These are phyloP conservation scores for Ustulina deusta DNA, from an alignment of 2,329 filamentous ascomycete genomes.

Conservation along the genomic window DNA sequence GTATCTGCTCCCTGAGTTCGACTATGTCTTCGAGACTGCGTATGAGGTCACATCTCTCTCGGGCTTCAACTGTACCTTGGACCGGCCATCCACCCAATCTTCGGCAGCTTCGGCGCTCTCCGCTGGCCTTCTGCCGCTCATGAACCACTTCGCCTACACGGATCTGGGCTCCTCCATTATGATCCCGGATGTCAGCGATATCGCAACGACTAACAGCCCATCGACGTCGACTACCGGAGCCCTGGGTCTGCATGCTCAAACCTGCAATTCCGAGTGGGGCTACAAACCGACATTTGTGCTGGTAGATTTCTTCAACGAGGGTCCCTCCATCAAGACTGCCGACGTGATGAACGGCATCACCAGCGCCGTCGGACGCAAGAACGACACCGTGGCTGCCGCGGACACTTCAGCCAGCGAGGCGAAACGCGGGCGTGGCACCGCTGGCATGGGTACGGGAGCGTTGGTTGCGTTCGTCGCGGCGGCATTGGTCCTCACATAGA, in stretches of 20 bases:
- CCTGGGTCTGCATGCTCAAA: conserved; percentile 64
- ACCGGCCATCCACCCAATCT: conserved; percentile 69
- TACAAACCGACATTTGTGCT: conserved; percentile 77
- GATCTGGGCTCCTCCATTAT: conserved; percentile 65
- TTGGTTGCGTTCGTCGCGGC: conserved; percentile 59
- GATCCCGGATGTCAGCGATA: conserved; percentile 70
- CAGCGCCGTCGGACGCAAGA: conserved; percentile 53
- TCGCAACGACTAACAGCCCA: conserved; percentile 74
- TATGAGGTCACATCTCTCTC: conserved; percentile 72
- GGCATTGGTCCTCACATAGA: conserved; percentile 55
- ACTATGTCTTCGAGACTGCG: conserved; percentile 77
- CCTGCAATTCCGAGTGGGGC: conserved; percentile 70
- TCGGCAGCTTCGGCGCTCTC: conserved; percentile 65
- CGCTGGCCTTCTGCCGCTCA: conserved; percentile 73
- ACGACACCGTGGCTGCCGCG: conserved; percentile 27
- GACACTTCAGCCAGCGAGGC: conserved; percentile 17
- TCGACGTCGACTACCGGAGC: conserved; percentile 64
- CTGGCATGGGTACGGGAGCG: conserved; percentile 51
- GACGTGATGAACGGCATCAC: conserved; percentile 73
- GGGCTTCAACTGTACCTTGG: conserved; percentile 78
- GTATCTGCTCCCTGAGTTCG: conserved; percentile 74
- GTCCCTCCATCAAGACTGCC: conserved; percentile 75
- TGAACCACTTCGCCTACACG: conserved; percentile 84
- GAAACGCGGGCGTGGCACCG: conserved; percentile 22
- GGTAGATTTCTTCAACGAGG: conserved; percentile 83